Conservation (phyloP, 805 yeast species). For the Wickerhamiella australiensis region DNA sequence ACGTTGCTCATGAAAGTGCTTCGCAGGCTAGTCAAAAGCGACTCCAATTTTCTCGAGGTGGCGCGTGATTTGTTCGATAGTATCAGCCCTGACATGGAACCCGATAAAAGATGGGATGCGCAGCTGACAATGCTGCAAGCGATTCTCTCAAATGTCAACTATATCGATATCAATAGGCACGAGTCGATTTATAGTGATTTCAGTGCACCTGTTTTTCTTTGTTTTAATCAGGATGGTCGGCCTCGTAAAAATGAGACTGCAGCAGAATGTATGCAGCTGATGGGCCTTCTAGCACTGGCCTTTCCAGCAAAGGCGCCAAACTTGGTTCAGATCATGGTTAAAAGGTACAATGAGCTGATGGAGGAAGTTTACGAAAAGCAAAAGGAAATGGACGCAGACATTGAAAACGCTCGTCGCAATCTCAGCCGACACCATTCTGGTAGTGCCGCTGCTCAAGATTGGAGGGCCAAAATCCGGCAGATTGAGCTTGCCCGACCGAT, state of each 20-base stretch:
- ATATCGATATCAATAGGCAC: not conserved
- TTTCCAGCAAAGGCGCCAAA: not conserved
- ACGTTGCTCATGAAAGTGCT: not conserved
- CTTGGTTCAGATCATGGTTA: not conserved
- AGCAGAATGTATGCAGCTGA: not conserved
- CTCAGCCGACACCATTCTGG: not conserved
- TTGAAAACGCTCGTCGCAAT: not conserved
- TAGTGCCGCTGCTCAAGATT: not conserved
- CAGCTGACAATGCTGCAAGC: not conserved
- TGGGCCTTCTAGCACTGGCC: not conserved
- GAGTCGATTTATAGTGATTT: not conserved
- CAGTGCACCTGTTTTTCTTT: not conserved
- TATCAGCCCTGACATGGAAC: not conserved
- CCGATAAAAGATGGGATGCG: not conserved
- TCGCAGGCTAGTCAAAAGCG: not conserved
- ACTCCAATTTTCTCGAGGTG: not conserved
- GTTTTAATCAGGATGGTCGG: not conserved
- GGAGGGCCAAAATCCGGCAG: not conserved
- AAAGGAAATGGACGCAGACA: not conserved
- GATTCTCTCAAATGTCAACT: not conserved
- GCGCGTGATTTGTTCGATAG: not conserved
- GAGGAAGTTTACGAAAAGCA: not conserved
- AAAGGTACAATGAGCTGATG: not conserved
- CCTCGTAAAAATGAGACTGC: not conserved
- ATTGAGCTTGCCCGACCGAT: not conserved